phyloP scores from a whole-genome alignment of 2,329 filamentous ascomycete genomes.

The Penicillium concentricum region DNA sequence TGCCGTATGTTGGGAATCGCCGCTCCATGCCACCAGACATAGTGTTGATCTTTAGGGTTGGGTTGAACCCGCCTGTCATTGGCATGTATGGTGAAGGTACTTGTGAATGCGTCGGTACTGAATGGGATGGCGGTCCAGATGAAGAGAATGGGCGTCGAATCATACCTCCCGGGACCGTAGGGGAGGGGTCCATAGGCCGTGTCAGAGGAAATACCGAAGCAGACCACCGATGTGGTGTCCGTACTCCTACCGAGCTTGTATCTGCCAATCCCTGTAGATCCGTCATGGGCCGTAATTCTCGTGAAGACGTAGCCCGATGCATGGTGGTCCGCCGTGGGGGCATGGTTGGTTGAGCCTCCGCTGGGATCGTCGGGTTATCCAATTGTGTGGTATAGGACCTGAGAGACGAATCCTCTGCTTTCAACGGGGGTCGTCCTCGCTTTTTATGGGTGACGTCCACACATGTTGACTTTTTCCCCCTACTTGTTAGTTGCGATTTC shows the following conservation, averaged over 20 bases:
- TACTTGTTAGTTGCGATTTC: neutral
- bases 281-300: constrained; percentile 39
- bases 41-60: constrained; percentile 21
- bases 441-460: constrained; percentile 51
- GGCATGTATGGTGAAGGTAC: constrained; percentile 29
- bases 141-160: constrained; percentile 36
- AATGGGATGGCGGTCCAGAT: constrained; percentile 29
- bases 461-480: constrained; percentile 37
- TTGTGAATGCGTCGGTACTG: constrained; percentile 24
- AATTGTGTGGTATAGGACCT: constrained; percentile 31
- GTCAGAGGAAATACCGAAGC: constrained; percentile 30
- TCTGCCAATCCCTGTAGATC: constrained; percentile 34
- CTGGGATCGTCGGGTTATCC: constrained; percentile 26
- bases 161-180: constrained; percentile 24
- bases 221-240: constrained; percentile 34
- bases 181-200: constrained; percentile 28
- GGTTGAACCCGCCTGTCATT: constrained; percentile 27
- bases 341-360: constrained; percentile 26
- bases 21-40: constrained; percentile 26
- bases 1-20: constrained; percentile 28
- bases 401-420: constrained; percentile 42
- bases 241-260: constrained; percentile 15
- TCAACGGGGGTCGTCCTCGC: constrained; percentile 44
- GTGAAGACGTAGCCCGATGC: constrained; percentile 38
- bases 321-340: constrained; percentile 25